Evolutionary conservation across 176 grass and related monocot species (phyloP).

Genomic region (Tillandsia leiboldiana): DNA sequence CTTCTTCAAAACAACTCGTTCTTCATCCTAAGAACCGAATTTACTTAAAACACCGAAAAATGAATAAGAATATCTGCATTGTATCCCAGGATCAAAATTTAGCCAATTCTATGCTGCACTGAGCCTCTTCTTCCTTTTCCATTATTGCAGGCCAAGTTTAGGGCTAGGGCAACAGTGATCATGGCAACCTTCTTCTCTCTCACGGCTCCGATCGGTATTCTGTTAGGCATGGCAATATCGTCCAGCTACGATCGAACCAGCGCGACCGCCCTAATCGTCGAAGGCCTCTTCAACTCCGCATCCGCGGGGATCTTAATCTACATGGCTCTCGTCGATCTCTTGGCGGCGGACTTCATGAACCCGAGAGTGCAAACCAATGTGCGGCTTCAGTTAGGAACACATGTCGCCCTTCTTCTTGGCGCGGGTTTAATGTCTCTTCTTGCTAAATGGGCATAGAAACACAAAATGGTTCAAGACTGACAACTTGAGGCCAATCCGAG

Average conservation of each 20-base stretch:
- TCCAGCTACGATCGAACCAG: conserved; percentile 61
- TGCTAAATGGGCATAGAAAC: conserved; percentile 74
- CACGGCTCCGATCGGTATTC: conserved; percentile 77
- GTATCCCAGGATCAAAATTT: too few species aligned
- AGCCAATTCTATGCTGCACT: not conserved
- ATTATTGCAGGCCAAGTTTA: conserved; percentile 69
- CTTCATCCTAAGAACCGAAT: too few species aligned
- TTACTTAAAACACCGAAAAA: too few species aligned
- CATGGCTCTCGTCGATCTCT: conserved; percentile 90
- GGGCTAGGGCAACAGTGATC: conserved; percentile 51
- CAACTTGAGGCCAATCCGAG: conserved; percentile 9
- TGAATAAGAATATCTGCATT: not conserved
- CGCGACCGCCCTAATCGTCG: conserved; percentile 52
- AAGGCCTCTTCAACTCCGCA: conserved; percentile 75
- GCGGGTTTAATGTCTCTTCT: conserved; percentile 84
- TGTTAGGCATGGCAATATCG: conserved; percentile 64
- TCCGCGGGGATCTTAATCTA: conserved; percentile 91
- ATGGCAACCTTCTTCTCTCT: conserved; percentile 94
- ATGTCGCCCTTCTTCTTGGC: conserved; percentile 68
- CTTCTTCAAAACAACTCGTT: too few species aligned
- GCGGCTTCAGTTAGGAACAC: conserved; percentile 66
- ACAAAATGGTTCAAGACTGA: not conserved
- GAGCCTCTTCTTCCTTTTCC: conserved; percentile 4
- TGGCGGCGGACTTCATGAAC: conserved; percentile 86
- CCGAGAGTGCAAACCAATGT: conserved; percentile 71